Evolutionary conservation across 2,329 filamentous ascomycete species (phyloP).

Genomic region (Aureobasidium mangrovei): DNA sequence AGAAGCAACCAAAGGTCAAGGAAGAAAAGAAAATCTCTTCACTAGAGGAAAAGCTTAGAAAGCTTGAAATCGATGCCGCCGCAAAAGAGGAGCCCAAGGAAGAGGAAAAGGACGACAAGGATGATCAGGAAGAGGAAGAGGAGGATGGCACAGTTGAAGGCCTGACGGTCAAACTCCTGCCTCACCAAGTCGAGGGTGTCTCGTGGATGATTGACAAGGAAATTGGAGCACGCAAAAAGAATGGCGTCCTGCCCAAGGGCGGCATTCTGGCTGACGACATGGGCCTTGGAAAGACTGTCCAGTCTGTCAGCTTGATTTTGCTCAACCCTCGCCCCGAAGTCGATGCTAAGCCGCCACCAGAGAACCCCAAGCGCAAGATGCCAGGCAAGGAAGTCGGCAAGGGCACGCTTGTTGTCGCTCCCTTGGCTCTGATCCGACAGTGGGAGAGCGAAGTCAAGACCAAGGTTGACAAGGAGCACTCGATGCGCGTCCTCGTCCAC

Average conservation of each 20-base stretch:
- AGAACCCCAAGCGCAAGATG: slow-evolving; percentile 56
- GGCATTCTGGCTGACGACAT: slow-evolving; percentile 96
- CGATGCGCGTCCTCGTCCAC: slow-evolving; percentile 76
- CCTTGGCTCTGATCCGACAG: slow-evolving; percentile 87
- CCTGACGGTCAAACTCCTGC: slow-evolving; percentile 77
- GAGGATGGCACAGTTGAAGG: slow-evolving; percentile 64
- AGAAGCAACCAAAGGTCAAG: slow-evolving; percentile 19
- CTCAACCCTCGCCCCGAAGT: slow-evolving; percentile 58
- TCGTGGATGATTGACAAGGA: slow-evolving; percentile 94
- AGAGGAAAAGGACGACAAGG: slow-evolving; percentile 17
- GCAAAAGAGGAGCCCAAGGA: slow-evolving; percentile 42
- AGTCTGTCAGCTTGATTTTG: slow-evolving; percentile 82
- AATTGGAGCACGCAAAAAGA: slow-evolving; percentile 73
- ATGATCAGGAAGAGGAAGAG: slow-evolving; percentile 39
- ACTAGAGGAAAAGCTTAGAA: slow-evolving; percentile 36
- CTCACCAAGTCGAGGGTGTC: slow-evolving; percentile 89
- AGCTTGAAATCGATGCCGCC: slow-evolving; percentile 41
- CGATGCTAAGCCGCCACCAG: slow-evolving; percentile 43
- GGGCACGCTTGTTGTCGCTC: slow-evolving; percentile 83
- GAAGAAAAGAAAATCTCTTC: slow-evolving; percentile 29
- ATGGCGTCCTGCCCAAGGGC: slow-evolving; percentile 70
- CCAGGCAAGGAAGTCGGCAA: slow-evolving; percentile 57
- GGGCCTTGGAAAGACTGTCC: slow-evolving; percentile 93
- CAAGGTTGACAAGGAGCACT: slow-evolving; percentile 62
- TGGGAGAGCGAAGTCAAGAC: slow-evolving; percentile 91